phyloP scores from a whole-genome alignment of 345 rosid species.

The Eutrema yunnanense region DNA sequence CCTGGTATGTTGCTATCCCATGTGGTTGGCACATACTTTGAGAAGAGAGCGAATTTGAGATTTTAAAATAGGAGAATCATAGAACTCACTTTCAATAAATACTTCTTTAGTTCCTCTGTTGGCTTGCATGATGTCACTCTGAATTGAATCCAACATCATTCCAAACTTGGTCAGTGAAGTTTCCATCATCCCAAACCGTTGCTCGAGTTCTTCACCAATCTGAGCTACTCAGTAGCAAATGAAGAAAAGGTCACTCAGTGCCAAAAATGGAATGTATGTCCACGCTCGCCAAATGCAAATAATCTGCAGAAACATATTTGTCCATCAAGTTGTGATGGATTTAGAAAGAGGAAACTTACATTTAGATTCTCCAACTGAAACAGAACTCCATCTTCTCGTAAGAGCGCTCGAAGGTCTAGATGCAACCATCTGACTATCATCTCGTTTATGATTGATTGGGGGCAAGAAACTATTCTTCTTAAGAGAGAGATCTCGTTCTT shows the following conservation, averaged over 20 bases:
- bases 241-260: constrained; percentile 5
- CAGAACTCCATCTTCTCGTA: constrained; percentile 55
- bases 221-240: constrained; percentile 44
- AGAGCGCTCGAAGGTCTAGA: constrained; percentile 49
- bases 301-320: not conserved
- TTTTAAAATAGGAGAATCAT: not conserved
- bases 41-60: not conserved
- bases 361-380: constrained; percentile 41
- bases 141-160: constrained; percentile 74
- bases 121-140: constrained; percentile 78
- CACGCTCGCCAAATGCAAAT: not conserved
- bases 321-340: not conserved
- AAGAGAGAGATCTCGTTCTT: constrained; percentile 49
- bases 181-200: constrained; percentile 60
- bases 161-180: constrained; percentile 71
- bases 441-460: constrained; percentile 40
- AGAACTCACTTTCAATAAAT: constrained; percentile 56
- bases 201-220: constrained; percentile 65
- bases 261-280: not conserved
- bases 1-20: not conserved
- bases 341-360: constrained; percentile 32
- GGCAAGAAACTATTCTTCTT: constrained; percentile 56
- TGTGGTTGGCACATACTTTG: not conserved
- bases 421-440: constrained; percentile 52
- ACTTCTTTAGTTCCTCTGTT: constrained; percentile 75